phyloP scores from a whole-genome alignment of 2,329 filamentous ascomycete genomes.

The Aspergillus jensenii region DNA sequence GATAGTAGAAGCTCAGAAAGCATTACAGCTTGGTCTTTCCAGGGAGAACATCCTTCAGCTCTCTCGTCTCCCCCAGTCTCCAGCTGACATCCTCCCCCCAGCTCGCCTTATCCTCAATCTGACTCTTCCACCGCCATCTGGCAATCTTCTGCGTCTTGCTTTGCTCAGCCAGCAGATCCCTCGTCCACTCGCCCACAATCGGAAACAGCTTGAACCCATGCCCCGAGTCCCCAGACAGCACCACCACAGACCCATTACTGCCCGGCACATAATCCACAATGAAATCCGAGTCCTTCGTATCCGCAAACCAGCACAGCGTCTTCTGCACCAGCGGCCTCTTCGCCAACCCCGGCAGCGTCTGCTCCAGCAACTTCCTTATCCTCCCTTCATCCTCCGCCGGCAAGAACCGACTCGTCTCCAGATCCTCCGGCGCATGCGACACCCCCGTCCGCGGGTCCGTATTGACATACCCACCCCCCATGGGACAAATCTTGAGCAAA shows the following conservation, averaged over 20 bases:
- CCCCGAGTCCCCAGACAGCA: conserved; percentile 59
- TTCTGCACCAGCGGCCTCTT: conserved; percentile 58
- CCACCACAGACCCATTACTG: conserved; percentile 48
- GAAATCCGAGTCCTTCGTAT: conserved; percentile 61
- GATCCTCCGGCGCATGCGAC: conserved; percentile 43
- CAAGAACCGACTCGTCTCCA: conserved; percentile 46
- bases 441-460: conserved; percentile 45
- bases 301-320: conserved; percentile 64
- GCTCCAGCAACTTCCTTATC: conserved; percentile 51
- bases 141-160: conserved; percentile 40
- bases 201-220: conserved; percentile 66
- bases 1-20: too few relatives aligned
- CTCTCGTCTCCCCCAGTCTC: conserved; percentile 43
- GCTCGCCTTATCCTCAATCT: conserved; percentile 28
- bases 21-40: conserved; percentile 21
- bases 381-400: conserved; percentile 55
- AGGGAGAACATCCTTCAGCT: conserved; percentile 25
- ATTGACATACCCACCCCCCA: conserved; percentile 57
- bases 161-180: conserved; percentile 46
- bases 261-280: conserved; percentile 30
- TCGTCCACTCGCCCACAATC: conserved; percentile 57
- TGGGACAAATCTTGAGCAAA: conserved; percentile 61
- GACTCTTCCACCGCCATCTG: conserved; percentile 56
- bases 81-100: conserved; percentile 51
- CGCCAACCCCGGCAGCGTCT: conserved; percentile 55